phyloP scores from a whole-genome alignment of 805 yeast species.

The Starmerella stigmatis region DNA sequence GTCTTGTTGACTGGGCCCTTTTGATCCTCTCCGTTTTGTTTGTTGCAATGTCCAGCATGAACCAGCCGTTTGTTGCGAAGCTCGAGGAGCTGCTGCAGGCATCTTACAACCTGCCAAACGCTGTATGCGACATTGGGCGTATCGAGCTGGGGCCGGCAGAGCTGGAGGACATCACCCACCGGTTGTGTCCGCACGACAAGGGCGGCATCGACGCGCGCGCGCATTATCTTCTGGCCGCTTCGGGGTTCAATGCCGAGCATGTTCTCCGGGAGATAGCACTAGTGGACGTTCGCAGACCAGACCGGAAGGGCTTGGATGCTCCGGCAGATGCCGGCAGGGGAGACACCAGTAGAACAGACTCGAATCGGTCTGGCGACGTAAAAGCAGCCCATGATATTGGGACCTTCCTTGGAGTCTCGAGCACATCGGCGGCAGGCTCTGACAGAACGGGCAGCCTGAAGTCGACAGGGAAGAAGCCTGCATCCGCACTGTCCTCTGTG shows the following conservation, averaged over 20 bases:
- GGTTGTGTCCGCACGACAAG: slow-evolving; percentile 34
- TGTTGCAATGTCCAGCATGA: slow-evolving; percentile 13
- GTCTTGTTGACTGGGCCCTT: background rate
- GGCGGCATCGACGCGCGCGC: slow-evolving; percentile 34
- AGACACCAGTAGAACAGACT: background rate
- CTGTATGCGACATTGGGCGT: slow-evolving; percentile 59
- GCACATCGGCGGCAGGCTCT: slow-evolving; percentile 32
- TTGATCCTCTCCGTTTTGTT: slow-evolving; percentile 2
- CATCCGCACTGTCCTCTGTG: slow-evolving; percentile 55
- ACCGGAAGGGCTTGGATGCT: slow-evolving; percentile 5
- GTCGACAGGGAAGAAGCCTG: slow-evolving; percentile 42
- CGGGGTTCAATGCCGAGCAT: slow-evolving; percentile 80
- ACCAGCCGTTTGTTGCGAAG: slow-evolving; percentile 29
- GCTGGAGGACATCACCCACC: slow-evolving; percentile 39
- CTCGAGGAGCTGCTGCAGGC: slow-evolving; percentile 69
- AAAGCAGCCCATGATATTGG: background rate
- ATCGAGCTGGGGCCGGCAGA: slow-evolving; percentile 73
- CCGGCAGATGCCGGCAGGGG: background rate
- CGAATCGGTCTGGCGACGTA: background rate
- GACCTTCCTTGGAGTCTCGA: no score
- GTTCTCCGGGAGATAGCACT: slow-evolving; percentile 45
- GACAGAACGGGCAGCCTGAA: slow-evolving; percentile 36
- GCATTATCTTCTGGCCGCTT: slow-evolving; percentile 80
- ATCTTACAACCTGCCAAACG: slow-evolving; percentile 60
- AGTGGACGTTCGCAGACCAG: slow-evolving; percentile 11